These are phyloP conservation scores for Apophysomyces trapeziformis DNA, from an alignment of 371 early-diverging fungal genomes.

Conservation along the genomic window DNA sequence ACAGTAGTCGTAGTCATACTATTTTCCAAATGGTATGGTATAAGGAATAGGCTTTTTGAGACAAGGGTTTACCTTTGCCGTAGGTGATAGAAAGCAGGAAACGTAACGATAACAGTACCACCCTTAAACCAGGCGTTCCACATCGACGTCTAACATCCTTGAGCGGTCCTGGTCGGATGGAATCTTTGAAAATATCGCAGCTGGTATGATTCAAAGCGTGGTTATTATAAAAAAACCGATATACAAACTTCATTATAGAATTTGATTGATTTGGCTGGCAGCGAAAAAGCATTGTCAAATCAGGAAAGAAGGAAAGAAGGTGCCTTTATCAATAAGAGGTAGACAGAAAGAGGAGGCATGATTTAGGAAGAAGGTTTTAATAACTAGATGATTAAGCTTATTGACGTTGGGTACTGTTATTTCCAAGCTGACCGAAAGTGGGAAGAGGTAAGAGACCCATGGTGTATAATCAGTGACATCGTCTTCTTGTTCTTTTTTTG, in stretches of 20 bases:
- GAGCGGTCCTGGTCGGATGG: conserved; percentile 64
- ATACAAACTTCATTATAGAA: conserved; percentile 42
- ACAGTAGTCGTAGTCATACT: conserved; percentile 93
- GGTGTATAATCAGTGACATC: not conserved
- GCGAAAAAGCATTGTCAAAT: conserved; percentile 84
- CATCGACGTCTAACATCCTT: conserved; percentile 53
- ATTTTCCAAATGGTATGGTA: conserved; percentile 86
- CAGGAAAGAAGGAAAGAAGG: conserved; percentile 90
- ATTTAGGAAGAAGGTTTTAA: too few species aligned
- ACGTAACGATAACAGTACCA: conserved; percentile 22
- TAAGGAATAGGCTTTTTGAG: too few species aligned
- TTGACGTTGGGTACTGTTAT: conserved; percentile 92
- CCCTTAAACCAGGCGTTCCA: conserved; percentile 2
- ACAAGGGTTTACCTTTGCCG: not conserved
- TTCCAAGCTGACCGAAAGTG: conserved; percentile 71
- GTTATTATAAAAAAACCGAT: not conserved
- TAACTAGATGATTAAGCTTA: conserved; percentile 44
- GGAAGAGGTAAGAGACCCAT: conserved; percentile 41
- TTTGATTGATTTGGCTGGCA: conserved; percentile 98
- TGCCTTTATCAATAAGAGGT: conserved; percentile 90
- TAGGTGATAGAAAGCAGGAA: conserved; percentile 49
- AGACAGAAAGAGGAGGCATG: not conserved
- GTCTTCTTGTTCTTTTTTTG: too few species aligned
- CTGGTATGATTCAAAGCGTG: conserved; percentile 7
- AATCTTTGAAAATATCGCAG: not conserved